Percentiles rank a stretch among this genome's conserved stretches.
Evolutionary conservation across 1,284 basidiomycete species (phyloP).

Genomic region (Naganishia albida): DNA sequence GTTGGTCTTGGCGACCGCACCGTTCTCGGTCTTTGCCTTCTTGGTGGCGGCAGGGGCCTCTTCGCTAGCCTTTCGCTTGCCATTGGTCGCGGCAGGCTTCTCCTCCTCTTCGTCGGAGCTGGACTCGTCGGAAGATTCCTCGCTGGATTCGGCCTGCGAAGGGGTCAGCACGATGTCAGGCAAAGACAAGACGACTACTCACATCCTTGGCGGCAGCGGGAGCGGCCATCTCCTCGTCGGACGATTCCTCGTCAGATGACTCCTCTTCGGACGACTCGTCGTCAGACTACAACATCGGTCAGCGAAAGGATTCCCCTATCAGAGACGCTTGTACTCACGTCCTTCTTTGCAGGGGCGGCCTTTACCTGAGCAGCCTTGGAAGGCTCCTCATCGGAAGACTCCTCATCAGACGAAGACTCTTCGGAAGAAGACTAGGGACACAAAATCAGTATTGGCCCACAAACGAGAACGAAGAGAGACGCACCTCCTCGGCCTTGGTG

Average conservation of each 20-base stretch:
- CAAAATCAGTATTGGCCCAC: not conserved
- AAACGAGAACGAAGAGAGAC: not conserved
- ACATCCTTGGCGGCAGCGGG: slow-evolving; percentile 38
- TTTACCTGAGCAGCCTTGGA: slow-evolving; percentile 38
- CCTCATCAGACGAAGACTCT: slow-evolving; percentile 42
- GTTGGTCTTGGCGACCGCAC: slow-evolving; percentile 52
- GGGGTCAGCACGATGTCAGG: not conserved
- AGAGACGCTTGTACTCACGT: slow-evolving; percentile 18
- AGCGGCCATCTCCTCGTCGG: slow-evolving; percentile 35
- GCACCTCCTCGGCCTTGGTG: slow-evolving; percentile 20
- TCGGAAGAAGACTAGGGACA: slow-evolving; percentile 11
- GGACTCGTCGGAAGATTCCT: slow-evolving; percentile 50
- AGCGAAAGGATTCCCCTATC: not conserved
- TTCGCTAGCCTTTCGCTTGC: slow-evolving; percentile 85
- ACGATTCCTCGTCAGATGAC: too few relatives aligned
- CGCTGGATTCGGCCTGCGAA: slow-evolving; percentile 28
- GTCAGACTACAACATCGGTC: slow-evolving; percentile 23
- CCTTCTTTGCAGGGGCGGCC: slow-evolving; percentile 37
- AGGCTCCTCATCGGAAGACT: slow-evolving; percentile 47
- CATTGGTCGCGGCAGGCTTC: slow-evolving; percentile 54
- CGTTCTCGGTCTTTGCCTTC: slow-evolving; percentile 67
- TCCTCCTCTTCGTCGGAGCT: slow-evolving; percentile 58
- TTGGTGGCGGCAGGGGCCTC: slow-evolving; percentile 66
- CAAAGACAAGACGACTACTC: slow-evolving; percentile 12
- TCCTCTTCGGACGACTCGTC: slow-evolving; percentile 30